These are phyloP conservation scores for Penicillium robsamsonii DNA, from an alignment of 495 filamentous ascomycete genomes.

Conservation along the genomic window DNA sequence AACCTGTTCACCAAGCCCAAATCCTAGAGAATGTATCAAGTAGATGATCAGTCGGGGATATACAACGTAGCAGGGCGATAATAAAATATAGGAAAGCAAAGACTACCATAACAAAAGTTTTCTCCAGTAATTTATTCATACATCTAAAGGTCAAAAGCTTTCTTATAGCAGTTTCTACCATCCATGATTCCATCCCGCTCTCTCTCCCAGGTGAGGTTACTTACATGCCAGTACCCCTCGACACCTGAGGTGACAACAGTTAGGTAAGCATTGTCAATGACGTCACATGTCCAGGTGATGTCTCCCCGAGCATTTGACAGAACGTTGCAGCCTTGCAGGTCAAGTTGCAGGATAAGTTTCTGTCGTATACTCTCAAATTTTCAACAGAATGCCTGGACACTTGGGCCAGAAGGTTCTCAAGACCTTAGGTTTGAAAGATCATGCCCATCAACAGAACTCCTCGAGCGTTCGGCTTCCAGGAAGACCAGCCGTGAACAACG, in stretches of 20 bases:
- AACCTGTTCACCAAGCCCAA: too few relatives aligned
- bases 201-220: too few relatives aligned
- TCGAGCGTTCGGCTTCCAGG: slow-evolving; percentile 17
- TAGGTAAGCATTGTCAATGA: not conserved
- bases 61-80: too few relatives aligned
- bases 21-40: too few relatives aligned
- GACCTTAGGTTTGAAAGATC: slow-evolving; percentile 21
- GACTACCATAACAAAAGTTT: too few relatives aligned
- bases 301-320: not conserved
- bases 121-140: too few relatives aligned
- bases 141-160: too few relatives aligned
- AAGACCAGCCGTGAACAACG: slow-evolving; percentile 30
- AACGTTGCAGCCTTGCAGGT: not conserved
- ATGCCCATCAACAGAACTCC: not conserved
- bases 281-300: not conserved
- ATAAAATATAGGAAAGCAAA: too few relatives aligned
- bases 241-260: slow-evolving; percentile 1
- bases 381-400: slow-evolving; percentile 29
- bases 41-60: too few relatives aligned
- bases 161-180: too few relatives aligned
- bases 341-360: not conserved
- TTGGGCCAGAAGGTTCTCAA: slow-evolving; percentile 42
- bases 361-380: not conserved
- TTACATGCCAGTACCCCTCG: too few relatives aligned
- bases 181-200: too few relatives aligned